phyloP scores from a whole-genome alignment of 768 basidiomycete species.

The Termitomyces sp. region DNA sequence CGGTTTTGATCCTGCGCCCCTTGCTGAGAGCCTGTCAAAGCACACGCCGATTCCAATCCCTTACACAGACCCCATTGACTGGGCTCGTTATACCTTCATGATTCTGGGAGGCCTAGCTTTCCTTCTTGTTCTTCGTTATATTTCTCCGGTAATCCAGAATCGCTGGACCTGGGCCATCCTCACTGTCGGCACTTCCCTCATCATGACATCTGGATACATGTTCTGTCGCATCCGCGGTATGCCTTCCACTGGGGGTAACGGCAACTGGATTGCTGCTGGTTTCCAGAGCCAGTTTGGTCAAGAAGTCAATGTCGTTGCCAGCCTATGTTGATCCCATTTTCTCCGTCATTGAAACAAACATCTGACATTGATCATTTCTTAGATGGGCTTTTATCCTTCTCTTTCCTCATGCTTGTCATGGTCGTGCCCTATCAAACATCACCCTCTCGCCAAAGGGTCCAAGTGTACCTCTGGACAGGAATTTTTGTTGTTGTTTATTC shows the following conservation, averaged over 20 bases:
- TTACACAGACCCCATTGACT: conserved; percentile 75
- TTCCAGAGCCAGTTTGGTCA: conserved; percentile 90
- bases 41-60: conserved; percentile 80
- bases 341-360: not conserved
- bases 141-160: conserved; percentile 58
- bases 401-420: conserved; percentile 76
- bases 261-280: conserved; percentile 81
- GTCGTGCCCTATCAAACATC: conserved; percentile 76
- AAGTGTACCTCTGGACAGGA: conserved; percentile 84
- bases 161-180: conserved; percentile 74
- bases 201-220: conserved; percentile 96
- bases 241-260: conserved; percentile 60
- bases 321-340: conserved; percentile 62
- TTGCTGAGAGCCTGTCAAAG: conserved; percentile 69
- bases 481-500: conserved; percentile 84
- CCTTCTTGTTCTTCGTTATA: conserved; percentile 49
- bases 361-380: not conserved
- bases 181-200: conserved; percentile 54
- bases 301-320: conserved; percentile 83
- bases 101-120: conserved; percentile 38
- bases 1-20: conserved; percentile 73
- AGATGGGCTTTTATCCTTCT: conserved; percentile 81
- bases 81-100: conserved; percentile 46
- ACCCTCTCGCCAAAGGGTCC: conserved; percentile 70
- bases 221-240: conserved; percentile 86